These are phyloP conservation scores for Ogataea glucozyma DNA, from an alignment of 805 yeast genomes.

Conservation along the genomic window DNA sequence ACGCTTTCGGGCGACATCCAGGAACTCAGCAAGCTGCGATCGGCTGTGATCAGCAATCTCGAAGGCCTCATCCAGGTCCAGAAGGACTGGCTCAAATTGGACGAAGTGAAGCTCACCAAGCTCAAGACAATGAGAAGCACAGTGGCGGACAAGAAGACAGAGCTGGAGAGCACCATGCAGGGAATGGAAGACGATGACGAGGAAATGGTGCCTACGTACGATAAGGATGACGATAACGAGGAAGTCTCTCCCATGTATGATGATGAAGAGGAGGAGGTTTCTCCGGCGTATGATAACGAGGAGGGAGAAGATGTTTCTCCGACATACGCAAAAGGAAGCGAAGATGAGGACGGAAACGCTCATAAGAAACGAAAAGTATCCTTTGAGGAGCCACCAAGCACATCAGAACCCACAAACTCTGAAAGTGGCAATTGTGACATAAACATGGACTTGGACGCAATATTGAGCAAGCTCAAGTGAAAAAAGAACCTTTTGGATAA, in stretches of 20 bases:
- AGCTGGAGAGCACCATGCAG: conserved; percentile 28
- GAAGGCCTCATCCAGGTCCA: conserved; percentile 31
- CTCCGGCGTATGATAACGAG: conserved; percentile 12
- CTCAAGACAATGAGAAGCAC: conserved; percentile 19
- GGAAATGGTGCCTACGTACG: conserved; percentile 26
- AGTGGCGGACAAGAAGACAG: conserved; percentile 25
- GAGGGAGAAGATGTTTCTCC: conserved; percentile 1
- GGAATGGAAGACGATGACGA: conserved; percentile 20
- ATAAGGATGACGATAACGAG: conserved; percentile 11
- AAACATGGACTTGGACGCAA: conserved; percentile 23
- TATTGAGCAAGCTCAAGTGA: conserved; percentile 22
- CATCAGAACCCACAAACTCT: neutral
- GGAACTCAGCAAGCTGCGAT: conserved; percentile 23
- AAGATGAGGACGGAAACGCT: neutral
- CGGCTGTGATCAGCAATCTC: conserved; percentile 27
- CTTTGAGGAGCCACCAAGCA: neutral
- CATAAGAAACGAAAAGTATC: conserved; percentile 3
- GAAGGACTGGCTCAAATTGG: conserved; percentile 34
- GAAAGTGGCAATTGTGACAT: conserved; percentile 7
- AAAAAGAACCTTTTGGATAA: neutral
- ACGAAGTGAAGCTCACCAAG: conserved; percentile 24
- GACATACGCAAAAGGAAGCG: conserved; percentile 4
- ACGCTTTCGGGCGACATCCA: conserved; percentile 15
- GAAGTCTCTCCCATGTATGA: conserved; percentile 11
- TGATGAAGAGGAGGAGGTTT: conserved; percentile 22